Evolutionary conservation across 164 flowering plant species (phyloP).

Genomic region (Chimonanthus praecox): DNA sequence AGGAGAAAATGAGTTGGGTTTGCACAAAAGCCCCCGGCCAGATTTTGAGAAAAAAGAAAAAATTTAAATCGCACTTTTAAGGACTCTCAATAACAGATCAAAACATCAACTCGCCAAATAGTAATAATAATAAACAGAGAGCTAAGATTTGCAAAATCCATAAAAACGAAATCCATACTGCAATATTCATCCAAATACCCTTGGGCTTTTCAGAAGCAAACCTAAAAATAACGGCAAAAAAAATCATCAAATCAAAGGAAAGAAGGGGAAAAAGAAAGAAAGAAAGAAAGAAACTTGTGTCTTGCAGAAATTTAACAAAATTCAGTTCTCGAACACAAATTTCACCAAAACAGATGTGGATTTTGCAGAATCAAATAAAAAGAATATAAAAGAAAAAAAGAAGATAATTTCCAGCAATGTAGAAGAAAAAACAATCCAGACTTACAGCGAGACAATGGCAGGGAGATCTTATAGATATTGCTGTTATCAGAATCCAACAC

Average conservation of each 20-base stretch:
- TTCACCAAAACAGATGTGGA: not conserved
- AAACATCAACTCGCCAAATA: too few species aligned
- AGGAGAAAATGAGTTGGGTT: not conserved
- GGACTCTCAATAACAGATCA: not conserved
- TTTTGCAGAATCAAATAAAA: not conserved
- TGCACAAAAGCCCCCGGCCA: not conserved
- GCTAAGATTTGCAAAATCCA: not conserved
- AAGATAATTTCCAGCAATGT: too few species aligned
- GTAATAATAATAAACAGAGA: not conserved
- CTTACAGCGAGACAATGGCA: slow-evolving; percentile 45
- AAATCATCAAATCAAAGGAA: not conserved
- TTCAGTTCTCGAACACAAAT: not conserved
- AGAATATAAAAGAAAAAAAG: not conserved
- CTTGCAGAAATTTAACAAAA: slow-evolving; percentile 10
- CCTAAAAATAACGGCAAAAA: not conserved
- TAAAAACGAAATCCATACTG: not conserved
- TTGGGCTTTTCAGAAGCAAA: not conserved
- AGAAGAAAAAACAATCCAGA: not conserved
- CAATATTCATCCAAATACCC: not conserved
- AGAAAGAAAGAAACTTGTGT: not conserved
- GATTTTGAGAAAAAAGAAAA: too few species aligned
- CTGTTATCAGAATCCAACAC: slow-evolving; percentile 84
- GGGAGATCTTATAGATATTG: slow-evolving; percentile 73
- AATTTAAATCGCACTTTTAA: not conserved
- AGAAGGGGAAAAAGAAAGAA: not conserved